Base-by-base conservation (phyloP, 1,284 basidiomycete genomes). In the Papiliotrema nemorosa region DNA sequence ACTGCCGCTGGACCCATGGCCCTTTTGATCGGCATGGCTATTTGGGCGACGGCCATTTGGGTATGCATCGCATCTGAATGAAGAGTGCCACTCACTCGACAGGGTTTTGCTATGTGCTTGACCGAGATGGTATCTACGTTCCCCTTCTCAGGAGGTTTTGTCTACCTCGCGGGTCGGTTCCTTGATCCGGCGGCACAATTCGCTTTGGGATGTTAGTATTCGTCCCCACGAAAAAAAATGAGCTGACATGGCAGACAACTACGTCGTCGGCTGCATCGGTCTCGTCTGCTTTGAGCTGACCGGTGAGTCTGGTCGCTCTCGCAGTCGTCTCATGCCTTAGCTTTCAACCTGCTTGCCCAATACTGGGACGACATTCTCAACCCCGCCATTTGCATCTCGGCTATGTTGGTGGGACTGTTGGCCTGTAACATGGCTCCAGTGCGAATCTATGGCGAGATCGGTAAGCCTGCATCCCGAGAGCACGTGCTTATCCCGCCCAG, bases 1-100 rank as follows among this genome's bases (percentile, higher is more conserved):
- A 59, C 66, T 2, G 69, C 52, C 0, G 78, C 77, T 27, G 80
- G 79, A 16, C 79, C 79, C 0, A 72, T 76, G 31, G 76, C 72
- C 21, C 40, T 67, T 48, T 68, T 68, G 66, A 50, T 74, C 36
- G 72, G 60, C 7, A 73, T 72, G 57, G 66, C 62, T 41, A 57
- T 70, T 57, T 54, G 52, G 52, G 34, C 41, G 10, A 71, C 72
- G 67, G 52, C 63, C 9, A 53, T 63, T 14, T 69, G 72, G 58
- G 67, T 72, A 55, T 66, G 70, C 59, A 50, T 65, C 4, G 68
- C 73, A 65, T 71, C 73, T 69, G 66, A 72, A 2, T 69, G 69
- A 40, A 12, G n/a, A 16, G 14, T 10, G 18, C n/a, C 31, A 34
- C 10, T n/a, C n/a, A 34, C 13, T 7, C 21, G n/a, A 6, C 27